These are phyloP conservation scores for Botrytis galanthina DNA, from an alignment of 2,329 filamentous ascomycete genomes.

Conservation along the genomic window DNA sequence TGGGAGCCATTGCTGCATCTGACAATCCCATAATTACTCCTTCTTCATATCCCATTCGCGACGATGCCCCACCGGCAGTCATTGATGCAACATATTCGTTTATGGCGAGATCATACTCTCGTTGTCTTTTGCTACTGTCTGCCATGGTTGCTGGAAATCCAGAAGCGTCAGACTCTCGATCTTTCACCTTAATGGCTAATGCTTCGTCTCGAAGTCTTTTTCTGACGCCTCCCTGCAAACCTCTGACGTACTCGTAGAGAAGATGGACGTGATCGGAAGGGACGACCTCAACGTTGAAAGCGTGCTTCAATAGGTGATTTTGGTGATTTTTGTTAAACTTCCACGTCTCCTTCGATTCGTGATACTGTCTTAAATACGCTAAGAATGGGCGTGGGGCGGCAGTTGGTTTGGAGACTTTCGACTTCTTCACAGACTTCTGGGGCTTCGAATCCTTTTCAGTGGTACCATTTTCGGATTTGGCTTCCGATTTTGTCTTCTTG, in stretches of 20 bases:
- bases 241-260: constrained; percentile 74
- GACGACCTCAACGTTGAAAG: constrained; percentile 69
- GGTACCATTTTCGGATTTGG: constrained; percentile 25
- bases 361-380: constrained; percentile 74
- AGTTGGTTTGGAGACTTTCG: constrained; percentile 26
- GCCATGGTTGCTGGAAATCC: constrained; percentile 51
- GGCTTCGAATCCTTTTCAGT: constrained; percentile 21
- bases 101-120: constrained; percentile 54
- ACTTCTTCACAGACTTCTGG: constrained; percentile 21
- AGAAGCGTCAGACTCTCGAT: constrained; percentile 49
- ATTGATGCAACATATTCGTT: constrained; percentile 36
- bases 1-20: constrained; percentile 52
- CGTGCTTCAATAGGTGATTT: constrained; percentile 77
- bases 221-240: constrained; percentile 72
- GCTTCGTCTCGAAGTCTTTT: constrained; percentile 67
- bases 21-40: constrained; percentile 39
- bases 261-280: constrained; percentile 66
- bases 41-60: constrained; percentile 37
- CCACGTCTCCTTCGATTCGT: constrained; percentile 69
- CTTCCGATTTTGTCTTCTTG: constrained; percentile 29
- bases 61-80: constrained; percentile 27
- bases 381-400: constrained; percentile 56
- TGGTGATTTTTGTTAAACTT: constrained; percentile 97
- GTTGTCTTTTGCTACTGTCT: constrained; percentile 50
- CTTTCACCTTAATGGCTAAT: constrained; percentile 56